These are phyloP conservation scores for Leonotis leonurus DNA, from an alignment of 257 asterid genomes.

Conservation along the genomic window DNA sequence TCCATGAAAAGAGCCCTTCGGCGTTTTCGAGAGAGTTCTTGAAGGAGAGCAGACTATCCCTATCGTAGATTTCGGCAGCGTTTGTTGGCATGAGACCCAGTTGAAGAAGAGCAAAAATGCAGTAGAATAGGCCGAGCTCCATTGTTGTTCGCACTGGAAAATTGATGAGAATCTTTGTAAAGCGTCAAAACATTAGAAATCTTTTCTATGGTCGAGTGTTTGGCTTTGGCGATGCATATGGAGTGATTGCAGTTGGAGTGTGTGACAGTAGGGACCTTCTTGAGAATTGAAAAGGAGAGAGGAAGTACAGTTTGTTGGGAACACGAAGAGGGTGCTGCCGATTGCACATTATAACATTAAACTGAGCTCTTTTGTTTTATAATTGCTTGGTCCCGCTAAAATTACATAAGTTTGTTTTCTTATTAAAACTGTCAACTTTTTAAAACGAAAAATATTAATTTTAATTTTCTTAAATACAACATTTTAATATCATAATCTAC, in stretches of 20 bases:
- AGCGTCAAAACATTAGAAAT: neutral
- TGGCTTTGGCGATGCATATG: neutral
- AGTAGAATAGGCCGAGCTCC: constrained; percentile 15
- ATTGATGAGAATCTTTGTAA: neutral
- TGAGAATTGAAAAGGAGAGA: constrained; percentile 18
- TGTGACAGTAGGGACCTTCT: constrained; percentile 4
- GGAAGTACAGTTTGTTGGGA: constrained; percentile 42
- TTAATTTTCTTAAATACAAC: no score
- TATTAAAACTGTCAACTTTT: no score
- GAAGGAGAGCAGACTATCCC: constrained; percentile 44
- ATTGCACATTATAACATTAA: constrained; percentile 13
- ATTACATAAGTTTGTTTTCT: no score
- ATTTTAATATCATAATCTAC: no score
- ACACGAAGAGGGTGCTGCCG: constrained; percentile 35
- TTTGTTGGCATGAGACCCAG: constrained; percentile 14
- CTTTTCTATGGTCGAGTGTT: neutral
- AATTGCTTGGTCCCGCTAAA: no score
- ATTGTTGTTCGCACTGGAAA: neutral
- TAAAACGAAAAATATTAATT: neutral
- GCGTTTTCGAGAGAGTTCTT: constrained; percentile 48
- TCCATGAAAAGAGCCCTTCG: constrained; percentile 48
- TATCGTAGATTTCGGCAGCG: constrained; percentile 29
- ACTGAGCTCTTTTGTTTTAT: constrained; percentile 1
- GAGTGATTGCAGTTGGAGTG: neutral
- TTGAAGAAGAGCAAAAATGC: constrained; percentile 16